Percentiles rank a stretch among this genome's conserved stretches.
Evolutionary conservation across 768 basidiomycete genomes (phyloP).

Genomic region (Mycena kentingensis): DNA sequence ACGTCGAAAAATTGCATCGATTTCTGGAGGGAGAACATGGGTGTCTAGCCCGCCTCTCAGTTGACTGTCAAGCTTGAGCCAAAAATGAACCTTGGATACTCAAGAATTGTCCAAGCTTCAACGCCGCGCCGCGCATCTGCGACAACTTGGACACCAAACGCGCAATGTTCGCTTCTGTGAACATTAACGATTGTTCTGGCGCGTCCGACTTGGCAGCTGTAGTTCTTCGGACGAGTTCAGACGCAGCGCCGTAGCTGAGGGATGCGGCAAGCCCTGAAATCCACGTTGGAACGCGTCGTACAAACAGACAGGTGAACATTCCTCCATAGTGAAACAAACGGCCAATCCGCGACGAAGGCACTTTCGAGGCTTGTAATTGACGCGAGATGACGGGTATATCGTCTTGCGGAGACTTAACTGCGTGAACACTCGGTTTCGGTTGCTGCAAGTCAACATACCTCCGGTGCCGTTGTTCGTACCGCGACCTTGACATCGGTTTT

Average conservation of each 20-base stretch:
- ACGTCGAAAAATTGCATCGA: slow-evolving; percentile 84
- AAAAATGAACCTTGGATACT: slow-evolving; percentile 78
- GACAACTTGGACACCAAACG: slow-evolving; percentile 91
- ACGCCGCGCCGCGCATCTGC: slow-evolving; percentile 93
- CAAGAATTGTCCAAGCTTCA: slow-evolving; percentile 96
- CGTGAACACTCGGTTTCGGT: background rate
- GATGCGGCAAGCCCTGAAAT: slow-evolving; percentile 84
- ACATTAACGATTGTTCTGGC: slow-evolving; percentile 59
- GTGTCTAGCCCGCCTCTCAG: slow-evolving; percentile 58
- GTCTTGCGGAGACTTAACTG: slow-evolving; percentile 9
- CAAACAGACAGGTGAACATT: background rate
- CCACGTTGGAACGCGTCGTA: background rate
- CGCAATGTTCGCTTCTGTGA: slow-evolving; percentile 90
- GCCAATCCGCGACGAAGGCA: slow-evolving; percentile 88
- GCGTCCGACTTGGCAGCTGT: slow-evolving; percentile 38
- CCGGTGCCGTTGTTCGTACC: too few species aligned
- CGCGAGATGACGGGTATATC: slow-evolving; percentile 30
- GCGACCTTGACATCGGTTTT: too few species aligned
- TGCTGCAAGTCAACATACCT: background rate
- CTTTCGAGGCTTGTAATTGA: slow-evolving; percentile 76
- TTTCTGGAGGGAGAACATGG: slow-evolving; percentile 80
- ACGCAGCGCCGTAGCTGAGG: slow-evolving; percentile 84
- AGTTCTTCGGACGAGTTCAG: slow-evolving; percentile 79
- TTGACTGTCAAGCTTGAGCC: background rate
- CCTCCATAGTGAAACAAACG: slow-evolving; percentile 95